These are phyloP conservation scores for Termitomyces sp. DNA, from an alignment of 768 basidiomycete genomes.

Conservation along the genomic window DNA sequence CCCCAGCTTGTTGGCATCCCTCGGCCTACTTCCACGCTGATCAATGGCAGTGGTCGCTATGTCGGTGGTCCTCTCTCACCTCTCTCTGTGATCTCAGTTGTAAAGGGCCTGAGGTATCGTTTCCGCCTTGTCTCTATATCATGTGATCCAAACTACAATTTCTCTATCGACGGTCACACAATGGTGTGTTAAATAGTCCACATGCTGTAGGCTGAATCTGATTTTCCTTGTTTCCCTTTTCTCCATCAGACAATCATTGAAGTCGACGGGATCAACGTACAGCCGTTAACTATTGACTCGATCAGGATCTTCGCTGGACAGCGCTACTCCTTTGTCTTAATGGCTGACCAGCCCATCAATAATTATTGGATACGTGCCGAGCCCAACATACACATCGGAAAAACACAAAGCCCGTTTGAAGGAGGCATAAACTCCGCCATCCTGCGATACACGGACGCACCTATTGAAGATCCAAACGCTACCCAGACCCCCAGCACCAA, in stretches of 20 bases:
- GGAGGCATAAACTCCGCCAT: constrained; percentile 54
- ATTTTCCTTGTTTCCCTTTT: neutral
- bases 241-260: constrained; percentile 31
- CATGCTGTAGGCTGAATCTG: neutral
- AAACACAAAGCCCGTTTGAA: constrained; percentile 9
- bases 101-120: constrained; percentile 38
- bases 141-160: constrained; percentile 39
- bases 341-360: constrained; percentile 29
- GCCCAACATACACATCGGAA: constrained; percentile 14
- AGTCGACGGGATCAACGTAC: constrained; percentile 28
- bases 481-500: constrained; percentile 7
- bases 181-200: neutral
- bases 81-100: constrained; percentile 42
- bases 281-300: constrained; percentile 30
- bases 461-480: constrained; percentile 23
- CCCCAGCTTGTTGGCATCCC: constrained; percentile 16
- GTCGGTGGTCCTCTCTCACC: constrained; percentile 31
- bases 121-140: constrained; percentile 49
- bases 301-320: constrained; percentile 37
- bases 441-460: constrained; percentile 33
- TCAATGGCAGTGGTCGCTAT: constrained; percentile 51
- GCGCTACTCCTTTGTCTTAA: constrained; percentile 32
- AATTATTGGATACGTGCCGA: constrained; percentile 38
- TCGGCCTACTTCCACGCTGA: constrained; percentile 35
- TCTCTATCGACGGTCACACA: constrained; percentile 40